A percentile compares a stretch with the other conserved stretches of the same genome.
phyloP scores from a whole-genome alignment of 805 yeast genomes.

The Yarrowia sp. region DNA sequence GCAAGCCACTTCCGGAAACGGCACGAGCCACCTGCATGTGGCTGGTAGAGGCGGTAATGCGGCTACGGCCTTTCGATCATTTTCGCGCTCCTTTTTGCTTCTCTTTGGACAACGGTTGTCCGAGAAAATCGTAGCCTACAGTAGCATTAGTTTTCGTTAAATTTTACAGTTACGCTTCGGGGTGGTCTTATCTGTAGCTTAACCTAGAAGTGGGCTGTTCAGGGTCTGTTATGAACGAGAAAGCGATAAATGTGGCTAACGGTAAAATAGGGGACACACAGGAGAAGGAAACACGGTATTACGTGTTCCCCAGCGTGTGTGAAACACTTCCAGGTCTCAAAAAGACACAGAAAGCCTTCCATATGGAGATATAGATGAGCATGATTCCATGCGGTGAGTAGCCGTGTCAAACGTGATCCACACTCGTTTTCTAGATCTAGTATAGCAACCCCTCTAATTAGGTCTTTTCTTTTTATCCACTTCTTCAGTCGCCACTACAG shows the following conservation, averaged over 20 bases:
- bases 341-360: too few relatives aligned
- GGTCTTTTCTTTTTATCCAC: too few relatives aligned
- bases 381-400: too few relatives aligned
- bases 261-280: not conserved
- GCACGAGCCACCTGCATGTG: constrained; percentile 17
- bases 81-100: not conserved
- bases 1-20: not conserved
- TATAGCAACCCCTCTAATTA: too few relatives aligned
- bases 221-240: not conserved
- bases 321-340: too few relatives aligned
- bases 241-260: not conserved
- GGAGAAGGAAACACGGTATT: not conserved
- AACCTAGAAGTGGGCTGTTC: constrained; percentile 28
- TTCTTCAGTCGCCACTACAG: too few relatives aligned
- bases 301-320: too few relatives aligned
- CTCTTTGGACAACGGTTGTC: not conserved
- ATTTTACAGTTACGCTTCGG: not conserved
- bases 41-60: not conserved
- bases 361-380: too few relatives aligned
- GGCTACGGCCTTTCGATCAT: not conserved
- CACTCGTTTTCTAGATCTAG: too few relatives aligned
- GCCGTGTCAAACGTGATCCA: too few relatives aligned
- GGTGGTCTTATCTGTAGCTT: constrained; percentile 18
- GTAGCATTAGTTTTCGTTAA: too few relatives aligned
- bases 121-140: not conserved